These are phyloP conservation scores for Neocatenulostroma microsporum DNA, from an alignment of 2,329 filamentous ascomycete genomes.

Conservation along the genomic window DNA sequence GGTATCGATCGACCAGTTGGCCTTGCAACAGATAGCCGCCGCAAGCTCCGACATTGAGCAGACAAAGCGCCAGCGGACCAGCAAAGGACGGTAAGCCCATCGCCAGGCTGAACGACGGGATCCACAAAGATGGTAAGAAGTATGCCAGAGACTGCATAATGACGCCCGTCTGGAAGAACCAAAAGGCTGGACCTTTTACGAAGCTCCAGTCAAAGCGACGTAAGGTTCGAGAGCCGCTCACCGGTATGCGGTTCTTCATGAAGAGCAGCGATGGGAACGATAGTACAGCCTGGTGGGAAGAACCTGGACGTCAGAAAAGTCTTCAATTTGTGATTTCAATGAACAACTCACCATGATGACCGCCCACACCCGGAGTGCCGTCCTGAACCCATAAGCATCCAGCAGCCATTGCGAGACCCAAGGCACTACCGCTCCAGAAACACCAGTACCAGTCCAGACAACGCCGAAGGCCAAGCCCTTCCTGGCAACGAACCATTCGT, in stretches of 20 bases:
- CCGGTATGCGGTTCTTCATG: conserved; percentile 20
- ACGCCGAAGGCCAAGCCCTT: conserved; percentile 48
- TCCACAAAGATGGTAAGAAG: conserved; percentile 15
- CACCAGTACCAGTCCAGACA: conserved; percentile 38
- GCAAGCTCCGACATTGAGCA: conserved; percentile 34
- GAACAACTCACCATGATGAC: conserved; percentile 4
- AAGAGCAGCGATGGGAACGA: conserved; percentile 10
- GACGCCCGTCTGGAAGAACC: conserved; percentile 37
- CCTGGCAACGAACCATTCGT: conserved; percentile 47
- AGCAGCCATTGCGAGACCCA: conserved; percentile 38
- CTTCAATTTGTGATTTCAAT: background rate
- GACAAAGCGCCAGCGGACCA: conserved; percentile 32
- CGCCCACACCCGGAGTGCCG: conserved; percentile 7
- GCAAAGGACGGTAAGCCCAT: conserved; percentile 29
- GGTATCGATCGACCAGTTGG: conserved; percentile 32
- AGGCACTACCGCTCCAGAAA: conserved; percentile 41
- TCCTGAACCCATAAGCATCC: conserved; percentile 32
- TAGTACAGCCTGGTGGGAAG: background rate
- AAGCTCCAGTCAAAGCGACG: conserved; percentile 32
- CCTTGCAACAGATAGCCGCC: conserved; percentile 35
- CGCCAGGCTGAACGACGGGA: conserved; percentile 34
- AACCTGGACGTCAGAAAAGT: no score
- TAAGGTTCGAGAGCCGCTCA: conserved; percentile 15
- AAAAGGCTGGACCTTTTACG: conserved; percentile 31
- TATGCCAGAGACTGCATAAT: conserved; percentile 36